Conservation (phyloP, 768 basidiomycete genomes). For the Naganishia vishniacii region DNA sequence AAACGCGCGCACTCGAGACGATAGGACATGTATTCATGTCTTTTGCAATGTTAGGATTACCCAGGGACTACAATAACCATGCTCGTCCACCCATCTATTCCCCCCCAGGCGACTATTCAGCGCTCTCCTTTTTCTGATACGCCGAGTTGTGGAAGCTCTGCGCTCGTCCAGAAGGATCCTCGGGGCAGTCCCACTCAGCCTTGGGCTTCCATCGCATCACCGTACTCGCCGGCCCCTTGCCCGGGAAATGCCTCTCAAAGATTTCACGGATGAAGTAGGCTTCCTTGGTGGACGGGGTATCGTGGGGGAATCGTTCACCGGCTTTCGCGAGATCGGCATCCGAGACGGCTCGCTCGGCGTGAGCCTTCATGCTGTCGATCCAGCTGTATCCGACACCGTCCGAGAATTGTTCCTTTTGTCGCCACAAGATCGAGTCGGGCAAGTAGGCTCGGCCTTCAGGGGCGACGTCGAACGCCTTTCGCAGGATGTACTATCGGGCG, state of each 20-base stretch:
- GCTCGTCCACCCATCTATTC: no score
- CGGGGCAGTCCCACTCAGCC: constrained; percentile 90
- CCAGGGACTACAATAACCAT: not conserved
- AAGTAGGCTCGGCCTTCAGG: constrained; percentile 80
- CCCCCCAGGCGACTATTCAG: not conserved
- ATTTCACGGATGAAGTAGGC: constrained; percentile 87
- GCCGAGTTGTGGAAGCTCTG: constrained; percentile 94
- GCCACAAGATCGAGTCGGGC: constrained; percentile 89
- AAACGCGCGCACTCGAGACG: no score
- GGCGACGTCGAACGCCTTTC: constrained; percentile 87
- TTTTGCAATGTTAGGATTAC: constrained; percentile 8
- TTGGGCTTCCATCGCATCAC: constrained; percentile 94
- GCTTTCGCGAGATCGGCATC: constrained; percentile 74
- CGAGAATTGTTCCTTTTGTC: constrained; percentile 99
- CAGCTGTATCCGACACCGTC: constrained; percentile 98
- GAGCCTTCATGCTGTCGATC: constrained; percentile 95
- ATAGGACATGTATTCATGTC: constrained; percentile 14
- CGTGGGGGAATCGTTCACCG: constrained; percentile 75
- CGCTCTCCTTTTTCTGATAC: constrained; percentile 52
- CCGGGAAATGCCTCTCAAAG: constrained; percentile 83
- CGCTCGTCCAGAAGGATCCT: constrained; percentile 90
- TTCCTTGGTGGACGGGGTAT: constrained; percentile 65
- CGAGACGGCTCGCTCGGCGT: constrained; percentile 67
- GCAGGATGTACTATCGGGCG: constrained; percentile 71
- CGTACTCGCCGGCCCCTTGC: constrained; percentile 76